Conservation (phyloP, 2,329 filamentous ascomycete genomes). For the Stagonosporopsis vannaccii region DNA sequence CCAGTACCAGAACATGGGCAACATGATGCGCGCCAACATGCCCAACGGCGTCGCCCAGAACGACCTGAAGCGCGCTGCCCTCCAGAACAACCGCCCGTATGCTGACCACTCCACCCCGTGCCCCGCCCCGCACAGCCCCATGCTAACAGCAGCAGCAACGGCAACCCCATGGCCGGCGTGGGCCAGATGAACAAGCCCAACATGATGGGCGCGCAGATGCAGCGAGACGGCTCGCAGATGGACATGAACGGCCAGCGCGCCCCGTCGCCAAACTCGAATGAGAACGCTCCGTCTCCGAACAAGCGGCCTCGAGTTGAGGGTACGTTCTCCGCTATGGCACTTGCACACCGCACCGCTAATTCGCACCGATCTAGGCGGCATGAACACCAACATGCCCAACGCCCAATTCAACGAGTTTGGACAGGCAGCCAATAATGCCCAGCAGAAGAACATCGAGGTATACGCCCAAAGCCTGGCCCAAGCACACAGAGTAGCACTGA, state of each 20-base stretch:
- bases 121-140: neutral
- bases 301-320: slow-evolving; percentile 87
- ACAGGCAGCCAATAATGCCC: slow-evolving; percentile 63
- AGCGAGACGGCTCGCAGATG: slow-evolving; percentile 85
- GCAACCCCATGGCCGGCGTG: slow-evolving; percentile 68
- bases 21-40: slow-evolving; percentile 71
- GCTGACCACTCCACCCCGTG: slow-evolving; percentile 42
- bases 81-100: slow-evolving; percentile 80
- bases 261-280: slow-evolving; percentile 80
- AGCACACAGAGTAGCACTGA: slow-evolving; percentile 82
- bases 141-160: slow-evolving; percentile 32
- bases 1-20: slow-evolving; percentile 52
- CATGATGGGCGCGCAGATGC: slow-evolving; percentile 78
- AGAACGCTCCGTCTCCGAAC: slow-evolving; percentile 90
- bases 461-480: slow-evolving; percentile 86
- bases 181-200: slow-evolving; percentile 62
- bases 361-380: slow-evolving; percentile 64
- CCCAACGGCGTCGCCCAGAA: slow-evolving; percentile 67
- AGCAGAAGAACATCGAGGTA: slow-evolving; percentile 85
- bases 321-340: slow-evolving; percentile 39
- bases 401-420: slow-evolving; percentile 75
- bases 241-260: slow-evolving; percentile 80
- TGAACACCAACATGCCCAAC: slow-evolving; percentile 76
- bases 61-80: slow-evolving; percentile 74
- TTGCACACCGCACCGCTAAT: slow-evolving; percentile 54